Percentiles rank a stretch among this genome's conserved stretches.
Conservation (phyloP, 371 early-diverging fungal species). For the Mortierella sp. region DNA sequence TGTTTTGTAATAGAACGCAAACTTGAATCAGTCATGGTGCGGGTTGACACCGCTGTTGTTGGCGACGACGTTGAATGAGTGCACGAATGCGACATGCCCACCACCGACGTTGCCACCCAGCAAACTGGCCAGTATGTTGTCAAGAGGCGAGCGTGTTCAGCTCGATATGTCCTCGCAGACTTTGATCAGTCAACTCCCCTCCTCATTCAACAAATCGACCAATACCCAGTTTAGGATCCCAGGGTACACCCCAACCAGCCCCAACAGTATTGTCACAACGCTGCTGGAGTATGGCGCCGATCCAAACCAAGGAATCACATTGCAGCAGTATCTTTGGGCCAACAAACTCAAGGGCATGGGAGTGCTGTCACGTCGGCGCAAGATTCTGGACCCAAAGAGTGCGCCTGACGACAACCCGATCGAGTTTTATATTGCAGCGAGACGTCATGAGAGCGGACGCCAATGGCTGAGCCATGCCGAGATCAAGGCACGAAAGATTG, state of each 20-base stretch:
- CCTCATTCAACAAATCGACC: slow-evolving; percentile 49
- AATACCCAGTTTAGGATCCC: slow-evolving; percentile 44
- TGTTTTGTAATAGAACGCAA: slow-evolving; percentile 38
- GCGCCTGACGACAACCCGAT: slow-evolving; percentile 40
- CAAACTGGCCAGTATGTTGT: slow-evolving; percentile 53
- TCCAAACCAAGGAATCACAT: slow-evolving; percentile 57
- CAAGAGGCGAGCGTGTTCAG: slow-evolving; percentile 39
- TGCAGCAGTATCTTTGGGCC: slow-evolving; percentile 59
- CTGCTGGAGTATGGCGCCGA: slow-evolving; percentile 60
- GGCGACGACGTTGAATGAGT: slow-evolving; percentile 52
- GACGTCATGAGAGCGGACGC: slow-evolving; percentile 52
- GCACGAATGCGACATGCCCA: slow-evolving; percentile 56
- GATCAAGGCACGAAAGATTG: slow-evolving; percentile 46
- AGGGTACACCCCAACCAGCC: slow-evolving; percentile 53
- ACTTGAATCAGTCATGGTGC: slow-evolving; percentile 61
- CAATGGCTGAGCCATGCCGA: slow-evolving; percentile 57
- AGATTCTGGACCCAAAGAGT: slow-evolving; percentile 25
- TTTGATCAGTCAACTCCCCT: slow-evolving; percentile 47
- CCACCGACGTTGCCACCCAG: slow-evolving; percentile 55
- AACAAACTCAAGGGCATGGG: slow-evolving; percentile 58
- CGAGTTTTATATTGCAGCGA: slow-evolving; percentile 53
- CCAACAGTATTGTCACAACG: slow-evolving; percentile 51
- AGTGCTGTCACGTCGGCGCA: slow-evolving; percentile 51
- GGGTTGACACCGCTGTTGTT: slow-evolving; percentile 58
- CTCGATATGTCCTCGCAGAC: slow-evolving; percentile 53